phyloP scores from a whole-genome alignment of 164 flowering plant genomes.

The Vitis labrusca region DNA sequence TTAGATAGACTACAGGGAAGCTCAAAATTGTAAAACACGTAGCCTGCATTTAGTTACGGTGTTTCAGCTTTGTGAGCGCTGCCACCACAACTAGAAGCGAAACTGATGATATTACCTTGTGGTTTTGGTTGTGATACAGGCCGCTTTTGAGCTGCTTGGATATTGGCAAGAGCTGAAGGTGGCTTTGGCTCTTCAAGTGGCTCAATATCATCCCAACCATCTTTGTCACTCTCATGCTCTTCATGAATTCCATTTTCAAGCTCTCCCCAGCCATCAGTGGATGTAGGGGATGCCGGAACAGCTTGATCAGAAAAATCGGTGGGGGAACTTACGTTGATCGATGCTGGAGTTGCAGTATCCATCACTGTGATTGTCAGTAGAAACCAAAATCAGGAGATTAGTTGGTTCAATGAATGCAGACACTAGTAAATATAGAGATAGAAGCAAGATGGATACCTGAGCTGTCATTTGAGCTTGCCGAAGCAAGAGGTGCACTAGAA shows the following conservation, averaged over 20 bases:
- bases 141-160: constrained; percentile 91
- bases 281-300: constrained; percentile 71
- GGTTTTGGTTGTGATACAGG: constrained; percentile 68
- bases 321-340: constrained; percentile 35
- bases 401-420: background rate
- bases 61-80: too few species aligned
- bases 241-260: constrained; percentile 77
- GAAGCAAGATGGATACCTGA: constrained; percentile 43
- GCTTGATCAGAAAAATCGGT: constrained; percentile 54
- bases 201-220: constrained; percentile 96
- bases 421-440: background rate
- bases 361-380: constrained; percentile 26
- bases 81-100: background rate
- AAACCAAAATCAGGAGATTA: constrained; percentile 2
- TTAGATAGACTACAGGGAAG: too few species aligned
- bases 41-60: too few species aligned
- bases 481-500: constrained; percentile 40
- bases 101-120: constrained; percentile 47
- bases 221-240: constrained; percentile 67
- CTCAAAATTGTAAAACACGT: too few species aligned
- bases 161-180: constrained; percentile 73
- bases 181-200: constrained; percentile 85
- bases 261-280: constrained; percentile 99
- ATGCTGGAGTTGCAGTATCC: constrained; percentile 41
- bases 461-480: constrained; percentile 54